A percentile compares a stretch with the other conserved stretches of the same genome.
Conservation (phyloP, 2,329 filamentous ascomycete genomes). For the Pyrenophora graminea region DNA sequence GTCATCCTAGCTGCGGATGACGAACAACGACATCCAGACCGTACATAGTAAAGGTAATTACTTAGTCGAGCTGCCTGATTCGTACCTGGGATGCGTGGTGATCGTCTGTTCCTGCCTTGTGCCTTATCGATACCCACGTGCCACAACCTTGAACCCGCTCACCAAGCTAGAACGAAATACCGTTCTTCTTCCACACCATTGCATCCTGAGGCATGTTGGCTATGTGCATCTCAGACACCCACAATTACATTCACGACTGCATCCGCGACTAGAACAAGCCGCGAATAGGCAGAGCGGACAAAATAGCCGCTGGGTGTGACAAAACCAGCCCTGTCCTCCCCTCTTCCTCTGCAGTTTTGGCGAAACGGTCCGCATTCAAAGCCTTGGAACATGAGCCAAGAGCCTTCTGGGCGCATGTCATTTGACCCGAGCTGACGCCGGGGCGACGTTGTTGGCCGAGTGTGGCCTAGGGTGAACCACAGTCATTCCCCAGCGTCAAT, state of each 20-base stretch:
- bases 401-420: conserved; percentile 13
- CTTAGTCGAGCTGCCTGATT: no score
- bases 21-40: no score
- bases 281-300: background rate
- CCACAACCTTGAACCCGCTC: no score
- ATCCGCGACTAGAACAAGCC: background rate
- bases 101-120: no score
- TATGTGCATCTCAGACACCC: no score
- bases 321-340: background rate
- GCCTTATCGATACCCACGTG: no score
- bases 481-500: background rate
- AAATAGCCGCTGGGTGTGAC: background rate
- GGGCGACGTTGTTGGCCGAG: conserved; percentile 12
- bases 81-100: no score
- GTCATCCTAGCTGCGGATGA: no score
- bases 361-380: conserved; percentile 25
- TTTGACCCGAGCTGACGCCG: conserved; percentile 14
- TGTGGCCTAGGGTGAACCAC: conserved; percentile 1
- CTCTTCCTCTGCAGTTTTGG: conserved; percentile 14
- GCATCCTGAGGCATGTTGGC: no score
- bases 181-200: no score
- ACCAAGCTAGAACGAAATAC: no score
- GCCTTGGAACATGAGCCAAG: conserved; percentile 24
- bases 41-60: no score
- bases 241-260: background rate